Evolutionary conservation across 495 filamentous ascomycete genomes (phyloP), one percentile per base, ranked within the genome.

Genomic region (Podospora didyma): DNA sequence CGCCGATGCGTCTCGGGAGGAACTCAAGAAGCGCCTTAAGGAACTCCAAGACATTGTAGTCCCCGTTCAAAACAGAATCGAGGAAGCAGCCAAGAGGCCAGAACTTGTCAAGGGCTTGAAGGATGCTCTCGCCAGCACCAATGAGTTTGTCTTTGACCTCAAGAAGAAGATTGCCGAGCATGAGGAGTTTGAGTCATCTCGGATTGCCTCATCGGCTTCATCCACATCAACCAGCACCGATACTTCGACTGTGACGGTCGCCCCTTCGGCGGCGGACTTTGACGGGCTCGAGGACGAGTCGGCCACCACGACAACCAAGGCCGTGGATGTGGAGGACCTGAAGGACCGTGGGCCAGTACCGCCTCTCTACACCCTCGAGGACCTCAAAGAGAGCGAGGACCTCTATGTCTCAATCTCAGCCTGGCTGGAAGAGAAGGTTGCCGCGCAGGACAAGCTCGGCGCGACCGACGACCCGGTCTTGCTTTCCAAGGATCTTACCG

Each of bases 361-460:
- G 7, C 78, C 84, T 37, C 64, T 79, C 21, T 89, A 87, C 67
- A 79, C 69, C 5, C 57, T 77, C 17, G 82, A 80, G 11, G 90
- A 96, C 62, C 75, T 92, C 9, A 73, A 78, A 51, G 70, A 76
- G 34, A 70, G 85, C 24, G 73, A 79, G 61, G 68, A 75, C 12
- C 66, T 75, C 12, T 77, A 80, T 50, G 69, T 72, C 12, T 65
- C 72, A 16, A 75, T 79, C 28, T 58, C 70, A 9, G 60, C 69
- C n/a, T 96, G 90, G 91, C 73, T 95, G 20, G 79, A 83, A 42
- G 77, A 83, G 65, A 84, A 86, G 63, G 68, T 86, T n/a, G 73
- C 74, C 0, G 68, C 74, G 49, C 90, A 95, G 63, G 85, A 88
- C 31, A 82, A 82, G 63, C 81, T 92, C 14, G 75, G 79, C 21